phyloP scores from a whole-genome alignment of 116 monocot species.

The Dioscorea cayenensis region DNA sequence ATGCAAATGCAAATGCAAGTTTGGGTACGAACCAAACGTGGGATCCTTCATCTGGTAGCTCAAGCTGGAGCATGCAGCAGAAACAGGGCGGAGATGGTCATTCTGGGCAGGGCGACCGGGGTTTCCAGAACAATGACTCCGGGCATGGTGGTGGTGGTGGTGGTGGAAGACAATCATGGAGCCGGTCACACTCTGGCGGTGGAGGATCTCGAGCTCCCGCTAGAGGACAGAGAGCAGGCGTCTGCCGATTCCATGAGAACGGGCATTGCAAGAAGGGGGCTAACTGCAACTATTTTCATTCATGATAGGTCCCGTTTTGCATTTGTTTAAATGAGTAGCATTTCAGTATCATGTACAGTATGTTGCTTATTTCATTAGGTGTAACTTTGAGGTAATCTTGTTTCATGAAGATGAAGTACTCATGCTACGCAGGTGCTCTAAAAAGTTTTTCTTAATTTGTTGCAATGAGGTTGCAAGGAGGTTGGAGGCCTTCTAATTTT shows the following conservation, averaged over 20 bases:
- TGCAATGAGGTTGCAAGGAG: too few species aligned
- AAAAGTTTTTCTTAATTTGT: too few species aligned
- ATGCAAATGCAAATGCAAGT: slow-evolving; percentile 9
- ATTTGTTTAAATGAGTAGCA: not conserved
- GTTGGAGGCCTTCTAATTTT: too few species aligned
- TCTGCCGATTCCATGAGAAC: slow-evolving; percentile 47
- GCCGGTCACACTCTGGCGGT: slow-evolving; percentile 11
- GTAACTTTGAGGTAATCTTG: not conserved
- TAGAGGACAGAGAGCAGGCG: slow-evolving; percentile 15
- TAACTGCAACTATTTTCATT: slow-evolving; percentile 55
- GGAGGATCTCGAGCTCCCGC: slow-evolving; percentile 19
- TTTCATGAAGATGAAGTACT: not conserved
- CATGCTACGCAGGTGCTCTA: too few species aligned
- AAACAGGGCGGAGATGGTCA: slow-evolving; percentile 21
- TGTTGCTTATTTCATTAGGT: not conserved
- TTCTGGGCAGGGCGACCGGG: slow-evolving; percentile 18
- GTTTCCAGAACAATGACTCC: slow-evolving; percentile 14
- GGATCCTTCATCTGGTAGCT: slow-evolving; percentile 26
- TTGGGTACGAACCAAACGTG: slow-evolving; percentile 18
- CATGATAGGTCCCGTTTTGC: not conserved
- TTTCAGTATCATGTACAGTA: not conserved
- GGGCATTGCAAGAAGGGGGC: slow-evolving; percentile 76
- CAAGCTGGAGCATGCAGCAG: slow-evolving; percentile 18
- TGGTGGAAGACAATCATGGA: slow-evolving; percentile 28
- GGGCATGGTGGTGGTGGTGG: slow-evolving; percentile 5